Base-by-base conservation (phyloP, 192 early-diverging fungal genomes). In the Phlyctochytrium bullatum region DNA sequence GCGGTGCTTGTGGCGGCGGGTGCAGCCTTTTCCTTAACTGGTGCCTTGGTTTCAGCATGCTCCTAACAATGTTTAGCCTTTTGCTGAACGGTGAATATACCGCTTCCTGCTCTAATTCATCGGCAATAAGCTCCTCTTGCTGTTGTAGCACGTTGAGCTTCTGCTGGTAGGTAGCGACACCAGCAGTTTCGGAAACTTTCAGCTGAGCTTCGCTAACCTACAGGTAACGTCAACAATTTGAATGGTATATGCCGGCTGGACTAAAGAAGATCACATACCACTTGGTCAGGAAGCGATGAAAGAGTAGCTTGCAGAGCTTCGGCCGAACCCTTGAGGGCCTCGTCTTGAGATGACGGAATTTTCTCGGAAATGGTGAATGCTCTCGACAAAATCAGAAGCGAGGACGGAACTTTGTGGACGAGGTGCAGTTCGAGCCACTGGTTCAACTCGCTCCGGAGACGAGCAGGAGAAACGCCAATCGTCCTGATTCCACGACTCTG, bases 381-480 rank as follows among this genome's bases (percentile, higher is more conserved):
- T 12, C 94, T 88, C 30, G 92, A 92, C 40, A 98, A 78, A 62
- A 98, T 89, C 72, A 98, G 80, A 4, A 98, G 81, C 14, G 90
- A 89, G 20, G 91, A 91, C 35, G 96, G 95, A 40, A 98, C 88
- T 64, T 94, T 90, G 74, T 96, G 91, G 34, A 89, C 87, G 57
- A 98, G 67, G 73, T 97, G 92, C 72, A 98, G 86, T 57, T 97
- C 95, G 47, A 98, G 78, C 96, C 96, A 98, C 72, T 98, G 96
- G 40, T 76, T 67, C 59, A 98, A 77, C 72, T 97, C 95, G 59
- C 85, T 85, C 52, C 93, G 85, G 75, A 98, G 81, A 34, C 96
- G 87, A 17, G 88, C 92, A 0, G 95, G 94, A 2, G 91, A 93
- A 12, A 91, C 93, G 16, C 96, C 96, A 27, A 92, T 80, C 2